phyloP scores from a whole-genome alignment of 768 basidiomycete species.

The Amanita phalloides region DNA sequence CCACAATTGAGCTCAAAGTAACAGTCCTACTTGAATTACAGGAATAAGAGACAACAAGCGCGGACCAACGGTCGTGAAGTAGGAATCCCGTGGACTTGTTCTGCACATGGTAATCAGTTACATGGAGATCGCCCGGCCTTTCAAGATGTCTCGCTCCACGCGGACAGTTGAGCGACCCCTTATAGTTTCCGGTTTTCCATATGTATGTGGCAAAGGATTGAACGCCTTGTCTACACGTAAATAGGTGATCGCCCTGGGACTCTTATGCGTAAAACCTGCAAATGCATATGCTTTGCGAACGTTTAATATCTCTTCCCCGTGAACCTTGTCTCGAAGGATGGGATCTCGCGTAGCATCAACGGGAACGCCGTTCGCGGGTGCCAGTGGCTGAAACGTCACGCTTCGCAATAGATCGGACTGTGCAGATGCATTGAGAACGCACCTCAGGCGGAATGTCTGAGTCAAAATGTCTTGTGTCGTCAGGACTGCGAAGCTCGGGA shows the following conservation, averaged over 20 bases:
- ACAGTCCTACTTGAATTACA: neutral
- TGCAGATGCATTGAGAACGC: slow-evolving; percentile 19
- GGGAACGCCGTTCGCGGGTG: slow-evolving; percentile 78
- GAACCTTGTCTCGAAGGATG: slow-evolving; percentile 71
- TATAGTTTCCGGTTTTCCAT: slow-evolving; percentile 34
- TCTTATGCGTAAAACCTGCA: slow-evolving; percentile 87
- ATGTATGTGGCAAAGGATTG: slow-evolving; percentile 41
- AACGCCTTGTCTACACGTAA: slow-evolving; percentile 66
- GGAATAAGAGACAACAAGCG: slow-evolving; percentile 4
- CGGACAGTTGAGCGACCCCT: slow-evolving; percentile 60
- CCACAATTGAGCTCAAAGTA: neutral
- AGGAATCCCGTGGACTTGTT: neutral
- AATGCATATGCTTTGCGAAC: slow-evolving; percentile 89
- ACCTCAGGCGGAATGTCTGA: slow-evolving; percentile 90
- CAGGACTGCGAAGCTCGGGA: slow-evolving; percentile 71
- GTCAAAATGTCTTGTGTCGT: slow-evolving; percentile 93
- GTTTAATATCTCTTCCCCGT: slow-evolving; percentile 80
- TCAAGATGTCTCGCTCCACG: slow-evolving; percentile 49
- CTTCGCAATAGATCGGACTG: slow-evolving; percentile 13
- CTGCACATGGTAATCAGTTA: slow-evolving; percentile 27
- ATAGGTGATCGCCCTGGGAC: slow-evolving; percentile 71
- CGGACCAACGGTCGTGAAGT: neutral
- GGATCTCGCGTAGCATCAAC: slow-evolving; percentile 85
- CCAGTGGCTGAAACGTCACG: slow-evolving; percentile 60
- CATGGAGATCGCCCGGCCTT: slow-evolving; percentile 79